phyloP scores from a whole-genome alignment of 176 grass and related monocot species.

The Saccharum spontaneum region DNA sequence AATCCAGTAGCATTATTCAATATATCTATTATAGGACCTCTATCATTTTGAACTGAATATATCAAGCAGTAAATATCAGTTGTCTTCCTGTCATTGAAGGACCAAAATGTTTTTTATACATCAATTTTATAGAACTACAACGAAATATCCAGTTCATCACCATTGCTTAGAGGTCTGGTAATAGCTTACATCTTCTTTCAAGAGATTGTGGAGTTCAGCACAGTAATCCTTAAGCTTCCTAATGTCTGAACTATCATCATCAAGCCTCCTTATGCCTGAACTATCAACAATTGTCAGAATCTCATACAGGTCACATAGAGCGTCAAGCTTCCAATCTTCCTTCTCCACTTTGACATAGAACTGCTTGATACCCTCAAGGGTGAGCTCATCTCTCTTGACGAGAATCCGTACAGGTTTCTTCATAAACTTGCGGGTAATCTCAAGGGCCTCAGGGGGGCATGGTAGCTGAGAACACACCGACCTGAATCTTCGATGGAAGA shows the following conservation, averaged over 20 bases:
- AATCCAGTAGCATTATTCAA: background rate
- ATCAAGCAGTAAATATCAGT: no score
- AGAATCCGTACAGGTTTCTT: constrained; percentile 86
- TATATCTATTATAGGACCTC: background rate
- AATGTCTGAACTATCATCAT: constrained; percentile 51
- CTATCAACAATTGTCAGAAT: constrained; percentile 47
- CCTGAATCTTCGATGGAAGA: constrained; percentile 74
- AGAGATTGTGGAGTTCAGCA: constrained; percentile 81
- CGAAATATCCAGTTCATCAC: background rate
- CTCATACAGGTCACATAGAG: constrained; percentile 31
- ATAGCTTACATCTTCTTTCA: constrained; percentile 81
- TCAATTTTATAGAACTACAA: background rate
- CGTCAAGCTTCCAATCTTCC: constrained; percentile 69
- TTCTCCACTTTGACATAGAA: constrained; percentile 39
- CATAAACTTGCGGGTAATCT: constrained; percentile 91
- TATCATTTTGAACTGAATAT: no score
- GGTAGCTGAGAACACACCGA: constrained; percentile 84
- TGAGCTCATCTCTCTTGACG: constrained; percentile 80
- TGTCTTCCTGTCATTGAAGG: no score
- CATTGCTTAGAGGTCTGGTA: background rate
- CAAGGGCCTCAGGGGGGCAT: constrained; percentile 84
- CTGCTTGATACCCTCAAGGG: constrained; percentile 76
- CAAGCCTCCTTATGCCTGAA: no score
- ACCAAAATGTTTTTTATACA: background rate
- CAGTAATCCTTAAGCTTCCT: constrained; percentile 67